phyloP scores from a whole-genome alignment of 495 filamentous ascomycete genomes.

The Penicillium cinerascens region DNA sequence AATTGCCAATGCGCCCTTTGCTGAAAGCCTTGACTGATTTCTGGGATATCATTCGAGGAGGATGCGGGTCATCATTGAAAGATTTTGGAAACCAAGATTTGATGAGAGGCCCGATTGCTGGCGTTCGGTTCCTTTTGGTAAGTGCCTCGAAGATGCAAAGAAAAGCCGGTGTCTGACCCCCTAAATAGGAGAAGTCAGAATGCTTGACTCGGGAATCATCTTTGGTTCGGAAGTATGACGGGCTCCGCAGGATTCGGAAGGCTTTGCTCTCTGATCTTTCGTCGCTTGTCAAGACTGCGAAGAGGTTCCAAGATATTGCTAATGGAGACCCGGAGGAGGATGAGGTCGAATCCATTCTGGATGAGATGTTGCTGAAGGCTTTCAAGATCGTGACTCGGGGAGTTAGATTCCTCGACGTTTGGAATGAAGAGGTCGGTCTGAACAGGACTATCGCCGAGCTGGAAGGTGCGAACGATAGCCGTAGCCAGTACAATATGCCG shows the following conservation, averaged over 20 bases:
- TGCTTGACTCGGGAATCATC: slow-evolving; percentile 80
- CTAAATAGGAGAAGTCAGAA: slow-evolving; percentile 70
- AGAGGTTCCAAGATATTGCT: slow-evolving; percentile 68
- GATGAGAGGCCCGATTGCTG: slow-evolving; percentile 87
- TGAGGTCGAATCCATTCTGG: slow-evolving; percentile 71
- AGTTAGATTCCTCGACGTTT: slow-evolving; percentile 87
- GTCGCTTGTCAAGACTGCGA: slow-evolving; percentile 80
- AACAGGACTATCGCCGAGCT: slow-evolving; percentile 63
- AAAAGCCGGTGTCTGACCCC: background rate
- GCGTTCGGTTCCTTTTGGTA: slow-evolving; percentile 86
- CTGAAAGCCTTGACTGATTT: slow-evolving; percentile 85
- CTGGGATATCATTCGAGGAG: slow-evolving; percentile 82
- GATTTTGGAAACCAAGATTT: slow-evolving; percentile 85
- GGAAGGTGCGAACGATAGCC: slow-evolving; percentile 29
- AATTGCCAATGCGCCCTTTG: slow-evolving; percentile 76
- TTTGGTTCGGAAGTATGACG: slow-evolving; percentile 68
- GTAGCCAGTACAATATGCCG: slow-evolving; percentile 46
- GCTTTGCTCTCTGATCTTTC: slow-evolving; percentile 85
- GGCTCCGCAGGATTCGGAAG: slow-evolving; percentile 78
- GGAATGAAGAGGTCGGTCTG: slow-evolving; percentile 69
- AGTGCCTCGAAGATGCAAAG: slow-evolving; percentile 27
- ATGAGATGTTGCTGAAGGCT: slow-evolving; percentile 88
- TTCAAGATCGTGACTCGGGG: slow-evolving; percentile 92
- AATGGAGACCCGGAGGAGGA: slow-evolving; percentile 47
- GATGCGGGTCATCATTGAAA: slow-evolving; percentile 59